These are phyloP conservation scores for Amniculicola lignicola DNA, from an alignment of 495 filamentous ascomycete genomes.

Conservation along the genomic window DNA sequence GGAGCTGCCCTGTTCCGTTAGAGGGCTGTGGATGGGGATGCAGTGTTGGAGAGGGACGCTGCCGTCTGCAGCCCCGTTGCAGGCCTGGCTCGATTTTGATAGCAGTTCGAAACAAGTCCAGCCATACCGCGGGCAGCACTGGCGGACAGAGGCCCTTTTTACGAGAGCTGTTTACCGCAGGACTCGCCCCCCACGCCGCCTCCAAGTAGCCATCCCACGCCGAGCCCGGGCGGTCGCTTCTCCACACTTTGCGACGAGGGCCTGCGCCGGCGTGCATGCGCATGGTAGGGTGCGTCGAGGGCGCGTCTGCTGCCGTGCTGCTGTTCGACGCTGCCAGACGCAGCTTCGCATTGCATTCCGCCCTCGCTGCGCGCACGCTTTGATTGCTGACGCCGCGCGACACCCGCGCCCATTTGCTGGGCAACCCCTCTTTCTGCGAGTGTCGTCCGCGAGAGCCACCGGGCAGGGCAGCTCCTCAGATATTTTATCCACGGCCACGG, in stretches of 20 bases:
- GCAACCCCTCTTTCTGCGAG: neutral
- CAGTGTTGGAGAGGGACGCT: neutral
- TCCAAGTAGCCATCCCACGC: neutral
- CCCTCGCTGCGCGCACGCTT: neutral
- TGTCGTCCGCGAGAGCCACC: neutral
- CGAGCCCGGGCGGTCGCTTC: slow-evolving; percentile 4
- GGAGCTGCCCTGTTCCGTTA: neutral
- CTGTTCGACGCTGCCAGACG: neutral
- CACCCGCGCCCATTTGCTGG: neutral
- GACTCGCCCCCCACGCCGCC: neutral
- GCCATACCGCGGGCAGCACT: neutral
- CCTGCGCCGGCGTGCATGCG: neutral
- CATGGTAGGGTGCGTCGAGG: neutral
- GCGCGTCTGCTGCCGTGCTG: slow-evolving; percentile 5
- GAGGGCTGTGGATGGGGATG: neutral
- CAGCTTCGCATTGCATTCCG: neutral
- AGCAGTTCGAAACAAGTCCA: neutral
- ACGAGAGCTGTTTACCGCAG: neutral
- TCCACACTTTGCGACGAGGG: slow-evolving; percentile 12
- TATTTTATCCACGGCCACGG: neutral
- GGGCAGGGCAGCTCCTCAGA: neutral
- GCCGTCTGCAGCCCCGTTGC: slow-evolving; percentile 8
- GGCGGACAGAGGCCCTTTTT: neutral
- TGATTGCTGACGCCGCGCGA: neutral
- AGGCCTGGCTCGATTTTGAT: neutral